Evolutionary conservation across 2,329 filamentous ascomycete genomes (phyloP), one percentile per base, ranked within the genome.

Genomic region (Penicillium oxalicum): DNA sequence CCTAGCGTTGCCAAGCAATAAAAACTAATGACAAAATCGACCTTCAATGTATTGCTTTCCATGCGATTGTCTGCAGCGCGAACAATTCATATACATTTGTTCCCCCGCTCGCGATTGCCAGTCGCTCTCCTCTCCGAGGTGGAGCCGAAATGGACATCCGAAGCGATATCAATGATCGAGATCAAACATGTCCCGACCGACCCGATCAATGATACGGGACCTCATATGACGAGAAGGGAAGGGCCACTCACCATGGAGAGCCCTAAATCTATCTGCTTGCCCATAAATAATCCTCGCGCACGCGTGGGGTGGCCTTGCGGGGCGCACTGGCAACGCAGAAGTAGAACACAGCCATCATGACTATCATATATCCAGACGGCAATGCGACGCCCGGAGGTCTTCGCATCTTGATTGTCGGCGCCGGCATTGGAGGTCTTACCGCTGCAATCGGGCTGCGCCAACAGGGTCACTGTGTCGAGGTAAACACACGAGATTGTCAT

Each of bases 381-480:
- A 27, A 51, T 29, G 36, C 52, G 25, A 40, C 36, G 25, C 32
- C 40, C n/a, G 28, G 11, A 4, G 44, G 57, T 44, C 54, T 68
- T 8, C 61, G 54, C n/a, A 52, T 69, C 29, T 53, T 67, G 24
- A 62, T 69, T 40, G 59, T 62, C 12, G 66, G 66, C 13, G 66
- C 64, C 25, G 66, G 66, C 4, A 67, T 69, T 9, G 64, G 64
- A 13, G 65, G 66, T 4, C 47, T 69, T 13, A 56, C 61, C 9
- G 59, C 65, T 12, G 64, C 66, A 0, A 76, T 83, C 33, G 74
- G 71, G 9, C 64, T 83, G 0, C 72, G 79, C 6, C 72, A 75
- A 48, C 70, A 76, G 39, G 78, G 78, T 2, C 78, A 81, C 52
- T 52, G 67, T 8, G 75, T 80, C 29, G 54, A 63, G 45, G 61